A percentile compares a stretch with the other conserved stretches of the same genome.
These are phyloP conservation scores for Skeletonema costatum DNA, from an alignment of 108 stramenopile genomes.

Conservation along the genomic window DNA sequence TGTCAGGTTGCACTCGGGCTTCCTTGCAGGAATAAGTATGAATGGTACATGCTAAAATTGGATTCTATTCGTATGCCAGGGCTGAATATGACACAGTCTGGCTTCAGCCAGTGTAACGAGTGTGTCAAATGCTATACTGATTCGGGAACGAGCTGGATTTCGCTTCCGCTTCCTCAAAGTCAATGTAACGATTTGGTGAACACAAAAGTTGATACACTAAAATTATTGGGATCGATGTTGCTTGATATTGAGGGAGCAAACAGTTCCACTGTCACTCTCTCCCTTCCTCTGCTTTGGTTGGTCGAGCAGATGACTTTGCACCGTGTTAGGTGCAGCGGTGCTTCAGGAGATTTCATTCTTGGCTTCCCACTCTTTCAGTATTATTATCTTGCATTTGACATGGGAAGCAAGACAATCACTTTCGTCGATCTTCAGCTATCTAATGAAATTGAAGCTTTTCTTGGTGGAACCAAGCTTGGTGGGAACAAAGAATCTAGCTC, in stretches of 20 bases:
- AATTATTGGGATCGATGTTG: neutral
- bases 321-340: neutral
- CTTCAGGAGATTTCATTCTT: neutral
- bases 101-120: too few species aligned
- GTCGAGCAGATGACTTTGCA: neutral
- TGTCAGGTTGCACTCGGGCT: too few species aligned
- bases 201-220: too few species aligned
- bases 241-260: neutral
- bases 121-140: too few species aligned
- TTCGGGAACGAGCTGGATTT: too few species aligned
- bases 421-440: neutral
- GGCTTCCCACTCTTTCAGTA: neutral
- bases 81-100: too few species aligned
- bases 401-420: neutral
- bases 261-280: neutral
- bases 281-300: neutral
- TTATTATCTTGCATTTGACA: constrained; percentile 2
- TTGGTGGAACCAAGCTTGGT: neutral
- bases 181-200: too few species aligned
- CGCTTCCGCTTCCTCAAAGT: too few species aligned
- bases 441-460: neutral
- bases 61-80: too few species aligned
- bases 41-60: too few species aligned
- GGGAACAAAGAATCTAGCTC: neutral
- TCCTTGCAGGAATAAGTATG: too few species aligned